phyloP scores from a whole-genome alignment of 2,329 filamentous ascomycete species.

The Aureobasidium vineae region DNA sequence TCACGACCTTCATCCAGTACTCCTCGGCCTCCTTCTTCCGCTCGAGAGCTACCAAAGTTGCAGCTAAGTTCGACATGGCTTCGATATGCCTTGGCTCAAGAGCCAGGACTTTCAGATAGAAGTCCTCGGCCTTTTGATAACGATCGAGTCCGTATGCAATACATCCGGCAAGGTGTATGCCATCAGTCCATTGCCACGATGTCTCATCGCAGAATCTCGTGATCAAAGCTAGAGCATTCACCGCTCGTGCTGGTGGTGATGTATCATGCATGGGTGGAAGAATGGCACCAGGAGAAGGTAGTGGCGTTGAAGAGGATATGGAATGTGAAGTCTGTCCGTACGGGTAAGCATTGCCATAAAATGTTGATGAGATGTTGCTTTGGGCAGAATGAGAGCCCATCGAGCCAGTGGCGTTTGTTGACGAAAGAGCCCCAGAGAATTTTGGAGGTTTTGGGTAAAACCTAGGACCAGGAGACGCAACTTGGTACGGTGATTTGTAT shows the following conservation, averaged over 20 bases:
- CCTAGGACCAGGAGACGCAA: slow-evolving; percentile 52
- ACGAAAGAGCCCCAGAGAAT: slow-evolving; percentile 48
- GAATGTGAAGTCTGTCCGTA: slow-evolving; percentile 34
- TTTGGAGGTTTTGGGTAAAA: slow-evolving; percentile 63
- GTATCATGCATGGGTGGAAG: slow-evolving; percentile 43
- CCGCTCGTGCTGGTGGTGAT: slow-evolving; percentile 53
- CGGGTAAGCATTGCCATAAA: background rate
- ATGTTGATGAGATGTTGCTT: background rate
- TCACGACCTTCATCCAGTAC: slow-evolving; percentile 82
- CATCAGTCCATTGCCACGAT: slow-evolving; percentile 86
- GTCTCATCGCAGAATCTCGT: slow-evolving; percentile 74
- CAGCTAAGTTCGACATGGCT: slow-evolving; percentile 89
- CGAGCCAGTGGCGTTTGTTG: background rate
- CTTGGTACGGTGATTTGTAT: slow-evolving; percentile 40
- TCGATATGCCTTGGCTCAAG: slow-evolving; percentile 76
- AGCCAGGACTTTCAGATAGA: slow-evolving; percentile 67
- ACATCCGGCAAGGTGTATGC: slow-evolving; percentile 87
- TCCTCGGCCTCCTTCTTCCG: slow-evolving; percentile 79
- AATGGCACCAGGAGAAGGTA: slow-evolving; percentile 33
- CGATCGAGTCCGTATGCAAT: slow-evolving; percentile 85
- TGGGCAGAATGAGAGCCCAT: background rate
- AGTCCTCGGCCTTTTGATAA: slow-evolving; percentile 72
- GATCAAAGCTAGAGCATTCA: slow-evolving; percentile 67
- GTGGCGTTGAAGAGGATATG: slow-evolving; percentile 18
- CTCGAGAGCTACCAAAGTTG: slow-evolving; percentile 79